Base-by-base conservation (phyloP, 768 basidiomycete genomes). In the Suillus discolor region DNA sequence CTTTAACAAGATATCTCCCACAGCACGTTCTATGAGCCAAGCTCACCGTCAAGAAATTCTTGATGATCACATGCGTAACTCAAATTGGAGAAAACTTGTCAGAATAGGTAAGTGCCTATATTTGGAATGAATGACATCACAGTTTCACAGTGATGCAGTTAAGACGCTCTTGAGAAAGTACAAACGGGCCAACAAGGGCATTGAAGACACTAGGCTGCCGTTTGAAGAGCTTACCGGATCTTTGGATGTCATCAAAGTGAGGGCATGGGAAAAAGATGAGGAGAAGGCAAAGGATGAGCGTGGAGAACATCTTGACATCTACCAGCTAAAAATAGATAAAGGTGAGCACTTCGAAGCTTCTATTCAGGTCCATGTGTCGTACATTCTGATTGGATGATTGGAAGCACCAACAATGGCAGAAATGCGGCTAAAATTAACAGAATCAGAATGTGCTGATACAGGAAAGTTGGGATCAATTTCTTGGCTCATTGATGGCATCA, bases 51-150 rank as follows among this genome's bases (percentile, higher is more conserved):
- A 71, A 4, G 78, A 81, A 61, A 47, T 74, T 59, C 49, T 77
- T 3, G 72, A 80, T 61, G 73, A 74, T 34, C 67, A 73, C 44
- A 79, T 78, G 76, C 66, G 65, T 7, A 74, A 80, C 39, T 74
- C 69, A 1, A 79, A 80, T 54, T 78, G 72, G 70, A 77, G 76
- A 39, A 79, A 78, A 47, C 64, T 73, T 5, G 66, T 73, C 20
- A 62, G 69, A 8, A 71, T 71, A 1, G 69, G 74, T 74, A 34
- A 54, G 65, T 45, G 2, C n/a, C n/a, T 12, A 47, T 47, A 47
- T 47, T 47, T 47, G 45, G 45, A 47, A 28, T 28, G 28, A 28
- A 28, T 28, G 28, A 28, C 28, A 28, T 28, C 28, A 28, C 28
- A 28, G 28, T 28, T 28, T 28, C 28, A 28, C 28, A 28, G 28